phyloP scores from a whole-genome alignment of 306 rosid genomes.

The Rosa rugosa region DNA sequence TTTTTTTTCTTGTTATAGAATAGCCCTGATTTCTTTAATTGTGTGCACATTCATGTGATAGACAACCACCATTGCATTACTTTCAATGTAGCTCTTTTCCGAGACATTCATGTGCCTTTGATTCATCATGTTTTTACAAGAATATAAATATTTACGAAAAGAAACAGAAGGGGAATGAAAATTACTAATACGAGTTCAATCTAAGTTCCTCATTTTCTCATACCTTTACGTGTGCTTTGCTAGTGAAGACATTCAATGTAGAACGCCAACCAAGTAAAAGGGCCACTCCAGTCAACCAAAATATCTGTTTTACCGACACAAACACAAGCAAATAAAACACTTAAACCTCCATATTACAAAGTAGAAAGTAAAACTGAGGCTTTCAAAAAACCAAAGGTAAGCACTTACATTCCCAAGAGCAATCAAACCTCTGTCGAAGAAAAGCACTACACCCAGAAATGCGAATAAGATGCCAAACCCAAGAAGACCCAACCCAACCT shows the following conservation, averaged over 20 bases:
- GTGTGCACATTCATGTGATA: background rate
- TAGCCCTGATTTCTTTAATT: background rate
- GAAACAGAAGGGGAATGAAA: background rate
- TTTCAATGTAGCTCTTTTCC: background rate
- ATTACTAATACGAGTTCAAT: background rate
- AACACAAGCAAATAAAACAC: constrained; percentile 10
- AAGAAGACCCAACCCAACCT: constrained; percentile 82
- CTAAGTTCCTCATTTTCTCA: background rate
- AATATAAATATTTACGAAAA: background rate
- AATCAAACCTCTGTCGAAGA: constrained; percentile 88
- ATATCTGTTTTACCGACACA: constrained; percentile 49
- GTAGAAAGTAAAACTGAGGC: background rate
- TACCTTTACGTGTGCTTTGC: constrained; percentile 75
- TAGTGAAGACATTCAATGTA: constrained; percentile 66
- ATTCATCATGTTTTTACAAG: background rate
- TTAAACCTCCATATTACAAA: background rate
- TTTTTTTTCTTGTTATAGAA: background rate
- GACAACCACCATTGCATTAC: background rate
- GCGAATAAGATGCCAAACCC: constrained; percentile 82
- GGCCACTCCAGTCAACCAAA: constrained; percentile 78
- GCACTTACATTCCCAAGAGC: constrained; percentile 81
- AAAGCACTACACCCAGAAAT: constrained; percentile 74
- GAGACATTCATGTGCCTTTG: background rate
- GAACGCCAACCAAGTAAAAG: constrained; percentile 88
- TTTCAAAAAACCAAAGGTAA: constrained; percentile 18